phyloP scores from a whole-genome alignment of 2,329 filamentous ascomycete species.

The Ceratocystis harringtonii region DNA sequence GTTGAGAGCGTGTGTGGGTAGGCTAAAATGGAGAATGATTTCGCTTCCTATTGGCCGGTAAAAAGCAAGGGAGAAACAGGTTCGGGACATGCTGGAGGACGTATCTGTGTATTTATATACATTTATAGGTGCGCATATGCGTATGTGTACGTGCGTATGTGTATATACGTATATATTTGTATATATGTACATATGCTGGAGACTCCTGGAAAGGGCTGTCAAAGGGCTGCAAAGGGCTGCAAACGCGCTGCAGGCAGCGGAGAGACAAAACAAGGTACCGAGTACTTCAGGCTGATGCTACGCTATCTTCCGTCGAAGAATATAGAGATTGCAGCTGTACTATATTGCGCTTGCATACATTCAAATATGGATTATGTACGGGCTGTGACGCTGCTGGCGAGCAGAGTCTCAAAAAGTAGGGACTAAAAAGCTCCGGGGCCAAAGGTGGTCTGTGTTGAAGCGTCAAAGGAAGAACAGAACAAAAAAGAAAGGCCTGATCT shows the following conservation, averaged over 20 bases:
- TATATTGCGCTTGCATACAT: too few species aligned
- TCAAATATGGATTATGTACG: too few species aligned
- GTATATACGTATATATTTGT: not conserved
- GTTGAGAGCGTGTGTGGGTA: not conserved
- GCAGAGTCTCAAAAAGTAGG: not conserved
- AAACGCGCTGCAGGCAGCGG: not conserved
- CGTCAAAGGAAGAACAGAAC: not conserved
- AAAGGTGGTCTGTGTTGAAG: not conserved
- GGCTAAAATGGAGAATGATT: not conserved
- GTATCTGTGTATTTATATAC: not conserved
- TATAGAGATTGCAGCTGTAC: not conserved
- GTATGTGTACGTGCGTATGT: not conserved
- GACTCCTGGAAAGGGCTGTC: too few species aligned
- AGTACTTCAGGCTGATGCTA: not conserved
- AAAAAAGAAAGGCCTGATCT: not conserved
- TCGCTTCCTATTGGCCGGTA: not conserved
- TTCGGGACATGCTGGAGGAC: not conserved
- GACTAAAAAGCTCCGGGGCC: constrained; percentile 2
- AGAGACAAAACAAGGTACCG: not conserved
- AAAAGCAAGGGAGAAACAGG: not conserved
- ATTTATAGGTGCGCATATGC: not conserved
- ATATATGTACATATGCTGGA: not conserved
- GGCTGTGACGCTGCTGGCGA: not conserved
- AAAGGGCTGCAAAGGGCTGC: not conserved
- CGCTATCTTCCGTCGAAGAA: not conserved